A percentile compares a stretch with the other conserved stretches of the same genome.
These are phyloP conservation scores for Hypoxylon sp. DNA, from an alignment of 2,329 filamentous ascomycete species.

Conservation along the genomic window DNA sequence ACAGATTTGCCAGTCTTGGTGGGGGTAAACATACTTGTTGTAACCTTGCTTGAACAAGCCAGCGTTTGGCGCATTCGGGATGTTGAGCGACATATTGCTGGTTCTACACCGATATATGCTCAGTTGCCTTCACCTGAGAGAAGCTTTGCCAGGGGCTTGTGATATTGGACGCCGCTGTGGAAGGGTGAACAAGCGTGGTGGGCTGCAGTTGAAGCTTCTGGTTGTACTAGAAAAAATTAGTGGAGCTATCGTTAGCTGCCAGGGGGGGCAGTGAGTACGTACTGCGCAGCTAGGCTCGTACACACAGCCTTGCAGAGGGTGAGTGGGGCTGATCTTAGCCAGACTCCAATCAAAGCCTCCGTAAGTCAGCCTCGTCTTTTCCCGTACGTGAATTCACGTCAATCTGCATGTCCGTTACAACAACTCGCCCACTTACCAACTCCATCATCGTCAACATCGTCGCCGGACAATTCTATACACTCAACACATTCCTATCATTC, in stretches of 20 bases:
- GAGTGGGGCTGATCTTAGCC: background rate
- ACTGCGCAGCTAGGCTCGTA: constrained; percentile 4
- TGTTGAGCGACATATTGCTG: constrained; percentile 87
- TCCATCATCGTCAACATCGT: constrained; percentile 14
- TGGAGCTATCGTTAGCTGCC: constrained; percentile 48
- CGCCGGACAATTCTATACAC: background rate
- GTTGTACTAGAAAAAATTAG: constrained; percentile 42
- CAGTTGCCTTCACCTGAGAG: background rate
- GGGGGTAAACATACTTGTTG: constrained; percentile 78
- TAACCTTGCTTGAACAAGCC: constrained; percentile 97
- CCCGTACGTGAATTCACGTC: background rate
- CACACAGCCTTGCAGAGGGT: constrained; percentile 15
- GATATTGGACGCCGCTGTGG: constrained; percentile 1
- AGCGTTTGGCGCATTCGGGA: constrained; percentile 92
- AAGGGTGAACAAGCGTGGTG: constrained; percentile 20
- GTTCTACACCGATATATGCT: constrained; percentile 4
- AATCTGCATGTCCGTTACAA: no score
- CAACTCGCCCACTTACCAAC: constrained; percentile 1
- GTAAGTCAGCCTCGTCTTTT: constrained; percentile 16
- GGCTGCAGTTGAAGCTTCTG: constrained; percentile 32
- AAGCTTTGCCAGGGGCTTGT: constrained; percentile 6
- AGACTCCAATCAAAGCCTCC: constrained; percentile 8
- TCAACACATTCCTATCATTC: background rate
- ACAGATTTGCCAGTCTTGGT: constrained; percentile 42
- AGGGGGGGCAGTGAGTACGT: constrained; percentile 2